Evolutionary conservation across 2,329 filamentous ascomycete genomes (phyloP), one percentile per base, ranked within the genome.

Genomic region (Coniochaeta sp.): DNA sequence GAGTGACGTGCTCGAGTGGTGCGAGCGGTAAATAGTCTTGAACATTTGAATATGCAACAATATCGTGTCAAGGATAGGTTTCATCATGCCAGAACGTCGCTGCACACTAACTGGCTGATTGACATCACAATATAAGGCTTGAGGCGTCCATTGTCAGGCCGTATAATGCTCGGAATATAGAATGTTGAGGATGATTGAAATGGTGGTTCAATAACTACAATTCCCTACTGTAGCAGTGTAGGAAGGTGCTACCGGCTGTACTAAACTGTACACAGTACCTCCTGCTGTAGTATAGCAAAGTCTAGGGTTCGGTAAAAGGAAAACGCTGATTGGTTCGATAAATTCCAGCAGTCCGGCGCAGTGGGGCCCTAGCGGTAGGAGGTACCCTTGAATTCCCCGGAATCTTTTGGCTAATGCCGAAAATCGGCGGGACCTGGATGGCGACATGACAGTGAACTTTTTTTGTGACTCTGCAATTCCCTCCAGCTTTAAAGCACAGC

Each of bases 1-100:
- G 59, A 28, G 38, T 62, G 7, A 59, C 42, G 17, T 63, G 62
- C 50, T 62, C 54, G 3, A 30, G 28, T n/a, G 59, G 60, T n/a
- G 60, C 57, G 16, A 61, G 58, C 24, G 62, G 58, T 44, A 50
- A 50, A 14, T 50, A 22, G 14, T 10, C 3, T 8, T 6, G 22
- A 22, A 42, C 6, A 6, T 12, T 34, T 34, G 32, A 6, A 17
- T 14, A 38, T 14, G 40, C 40, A 22, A 44, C 40, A 22, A 22
- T 10, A 44, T 44, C 30, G 10, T 32, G 10, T n/a, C 5, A 32
- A 32, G 30, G 10, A 32, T 32, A 5, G 30, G 5, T 32, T 5
- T 32, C 30, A 32, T n/a, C n/a, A n/a, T n/a, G n/a, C n/a, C n/a
- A n/a, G n/a, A n/a, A n/a, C n/a, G n/a, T n/a, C n/a, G n/a, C n/a